phyloP scores from a whole-genome alignment of 2,329 filamentous ascomycete genomes.

The Xylaria sp. region DNA sequence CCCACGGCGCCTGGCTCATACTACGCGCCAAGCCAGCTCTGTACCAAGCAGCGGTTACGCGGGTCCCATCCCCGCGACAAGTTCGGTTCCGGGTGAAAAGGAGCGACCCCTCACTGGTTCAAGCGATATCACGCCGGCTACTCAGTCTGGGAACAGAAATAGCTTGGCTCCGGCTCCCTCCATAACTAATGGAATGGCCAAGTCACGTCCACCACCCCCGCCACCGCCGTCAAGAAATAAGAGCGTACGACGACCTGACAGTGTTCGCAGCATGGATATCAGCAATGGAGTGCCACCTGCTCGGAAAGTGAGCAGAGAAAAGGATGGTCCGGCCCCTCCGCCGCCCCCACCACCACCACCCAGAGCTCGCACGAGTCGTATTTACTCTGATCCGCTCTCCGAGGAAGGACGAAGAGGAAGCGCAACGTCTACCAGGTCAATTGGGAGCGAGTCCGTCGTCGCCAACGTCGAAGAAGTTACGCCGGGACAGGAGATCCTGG shows the following conservation, averaged over 20 bases:
- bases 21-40: constrained; percentile 27
- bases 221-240: constrained; percentile 43
- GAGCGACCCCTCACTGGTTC: constrained; percentile 18
- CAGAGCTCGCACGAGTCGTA: constrained; percentile 43
- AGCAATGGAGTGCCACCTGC: constrained; percentile 23
- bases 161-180: constrained; percentile 19
- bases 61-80: constrained; percentile 20
- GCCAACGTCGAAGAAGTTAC: constrained; percentile 24
- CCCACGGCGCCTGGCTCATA: constrained; percentile 44
- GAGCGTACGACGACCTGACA: constrained; percentile 42
- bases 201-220: constrained; percentile 39
- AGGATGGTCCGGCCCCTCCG: constrained; percentile 32
- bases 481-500: constrained; percentile 57
- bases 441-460: constrained; percentile 17
- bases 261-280: constrained; percentile 39
- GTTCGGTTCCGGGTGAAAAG: constrained; percentile 19
- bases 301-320: constrained; percentile 32
- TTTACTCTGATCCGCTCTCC: constrained; percentile 35
- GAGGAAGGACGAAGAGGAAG: constrained; percentile 30
- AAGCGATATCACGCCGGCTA: constrained; percentile 6
- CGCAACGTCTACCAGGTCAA: constrained; percentile 24
- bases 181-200: constrained; percentile 25
- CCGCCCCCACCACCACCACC: constrained; percentile 48
- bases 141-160: constrained; percentile 7
- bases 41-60: constrained; percentile 30